Evolutionary conservation across 768 basidiomycete species (phyloP).

Genomic region (Daedalea quercina): DNA sequence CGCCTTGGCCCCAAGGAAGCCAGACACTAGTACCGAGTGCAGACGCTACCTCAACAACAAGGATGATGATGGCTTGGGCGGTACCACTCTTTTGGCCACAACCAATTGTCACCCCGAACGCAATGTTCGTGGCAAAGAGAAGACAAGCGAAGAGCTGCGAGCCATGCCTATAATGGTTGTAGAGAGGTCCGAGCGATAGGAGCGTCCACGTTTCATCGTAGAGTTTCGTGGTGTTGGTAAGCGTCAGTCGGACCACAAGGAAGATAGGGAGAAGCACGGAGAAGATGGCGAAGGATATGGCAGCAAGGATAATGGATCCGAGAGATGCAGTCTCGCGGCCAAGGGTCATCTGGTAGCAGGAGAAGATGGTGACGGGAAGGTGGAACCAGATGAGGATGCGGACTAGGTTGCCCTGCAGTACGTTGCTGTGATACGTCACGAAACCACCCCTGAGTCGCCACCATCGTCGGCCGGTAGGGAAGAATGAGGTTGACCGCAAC

Average conservation of each 20-base stretch:
- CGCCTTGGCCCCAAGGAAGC: constrained; percentile 95
- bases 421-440: constrained; percentile 74
- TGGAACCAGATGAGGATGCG: constrained; percentile 91
- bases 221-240: constrained; percentile 80
- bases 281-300: constrained; percentile 71
- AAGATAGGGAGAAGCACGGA: constrained; percentile 72
- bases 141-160: constrained; percentile 84
- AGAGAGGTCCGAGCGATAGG: constrained; percentile 84
- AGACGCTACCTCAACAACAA: constrained; percentile 82
- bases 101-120: constrained; percentile 80
- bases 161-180: constrained; percentile 90
- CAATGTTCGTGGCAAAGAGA: constrained; percentile 75
- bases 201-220: constrained; percentile 94
- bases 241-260: constrained; percentile 69
- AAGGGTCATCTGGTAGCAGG: constrained; percentile 77
- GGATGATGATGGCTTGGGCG: constrained; percentile 83
- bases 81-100: constrained; percentile 88
- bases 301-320: constrained; percentile 71
- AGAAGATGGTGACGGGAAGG: constrained; percentile 89
- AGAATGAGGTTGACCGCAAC: constrained; percentile 30
- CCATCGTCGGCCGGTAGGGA: constrained; percentile 28
- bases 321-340: constrained; percentile 43
- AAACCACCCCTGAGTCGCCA: constrained; percentile 57
- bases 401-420: constrained; percentile 86
- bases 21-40: constrained; percentile 88